Evolutionary conservation across 805 yeast species (phyloP).

Genomic region (Cyberlindnera japonica): DNA sequence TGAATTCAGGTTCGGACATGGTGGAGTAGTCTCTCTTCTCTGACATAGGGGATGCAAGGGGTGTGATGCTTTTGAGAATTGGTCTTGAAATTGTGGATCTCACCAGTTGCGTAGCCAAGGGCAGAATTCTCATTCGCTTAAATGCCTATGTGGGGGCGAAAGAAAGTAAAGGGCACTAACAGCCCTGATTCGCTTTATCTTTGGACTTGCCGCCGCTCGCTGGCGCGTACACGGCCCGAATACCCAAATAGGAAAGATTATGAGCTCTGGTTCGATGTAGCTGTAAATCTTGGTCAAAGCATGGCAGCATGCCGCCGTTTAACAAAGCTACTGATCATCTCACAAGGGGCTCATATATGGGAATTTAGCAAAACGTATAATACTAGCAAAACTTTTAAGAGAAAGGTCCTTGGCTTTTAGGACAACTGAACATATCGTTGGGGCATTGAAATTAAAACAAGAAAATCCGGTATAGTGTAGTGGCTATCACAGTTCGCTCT

Average conservation of each 20-base stretch:
- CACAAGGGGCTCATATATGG: background rate
- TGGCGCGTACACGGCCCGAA: conserved; percentile 1
- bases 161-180: background rate
- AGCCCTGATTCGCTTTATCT: no score
- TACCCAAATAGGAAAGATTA: conserved; percentile 2
- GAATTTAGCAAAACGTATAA: background rate
- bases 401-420: no score
- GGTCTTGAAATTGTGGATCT: conserved; percentile 3
- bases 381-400: background rate
- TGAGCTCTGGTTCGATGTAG: background rate
- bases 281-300: background rate
- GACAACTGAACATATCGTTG: no score
- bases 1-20: conserved; percentile 20
- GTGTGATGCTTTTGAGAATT: background rate
- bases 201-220: background rate
- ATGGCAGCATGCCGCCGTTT: background rate
- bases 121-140: conserved; percentile 4
- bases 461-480: conserved; percentile 31
- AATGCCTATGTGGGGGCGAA: background rate
- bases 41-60: conserved; percentile 2
- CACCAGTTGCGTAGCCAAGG: conserved; percentile 4
- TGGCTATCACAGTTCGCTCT: conserved; percentile 34
- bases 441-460: background rate
- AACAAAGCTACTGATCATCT: background rate
- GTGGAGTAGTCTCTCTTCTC: conserved; percentile 14